phyloP scores from a whole-genome alignment of 345 rosid species.

The Excoecaria agallocha region DNA sequence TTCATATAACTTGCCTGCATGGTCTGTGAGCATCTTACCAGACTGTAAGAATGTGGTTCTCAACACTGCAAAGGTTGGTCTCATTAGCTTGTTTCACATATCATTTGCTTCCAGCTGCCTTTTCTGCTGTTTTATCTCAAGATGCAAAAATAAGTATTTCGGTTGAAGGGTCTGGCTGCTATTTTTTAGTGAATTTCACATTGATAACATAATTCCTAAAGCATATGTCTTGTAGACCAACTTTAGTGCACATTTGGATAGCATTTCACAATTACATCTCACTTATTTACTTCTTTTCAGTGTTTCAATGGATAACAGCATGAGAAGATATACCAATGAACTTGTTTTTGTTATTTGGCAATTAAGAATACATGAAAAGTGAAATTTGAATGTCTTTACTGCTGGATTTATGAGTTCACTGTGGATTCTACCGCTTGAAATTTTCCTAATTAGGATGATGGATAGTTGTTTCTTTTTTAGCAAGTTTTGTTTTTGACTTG shows the following conservation, averaged over 20 bases:
- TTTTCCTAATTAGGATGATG: too few species aligned
- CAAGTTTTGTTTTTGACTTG: too few species aligned
- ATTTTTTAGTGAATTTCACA: not conserved
- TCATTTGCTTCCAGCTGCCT: not conserved
- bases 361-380: too few species aligned
- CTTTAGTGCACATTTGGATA: not conserved
- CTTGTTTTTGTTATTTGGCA: not conserved
- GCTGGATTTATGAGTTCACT: too few species aligned
- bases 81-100: slow-evolving; percentile 4
- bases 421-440: too few species aligned
- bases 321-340: not conserved
- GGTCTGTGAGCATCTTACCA: slow-evolving; percentile 99
- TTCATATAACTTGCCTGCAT: slow-evolving; percentile 73
- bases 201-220: not conserved
- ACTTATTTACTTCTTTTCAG: too few species aligned
- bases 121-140: slow-evolving; percentile 6
- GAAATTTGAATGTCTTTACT: too few species aligned
- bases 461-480: too few species aligned
- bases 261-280: too few species aligned
- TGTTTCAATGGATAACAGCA: not conserved
- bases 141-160: not conserved
- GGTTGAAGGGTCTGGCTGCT: not conserved
- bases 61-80: slow-evolving; percentile 87
- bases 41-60: slow-evolving; percentile 87
- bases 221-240: not conserved